Evolutionary conservation across 306 rosid genomes (phyloP), one percentile per base, ranked within the genome.

Genomic region (Rosa lucieae): DNA sequence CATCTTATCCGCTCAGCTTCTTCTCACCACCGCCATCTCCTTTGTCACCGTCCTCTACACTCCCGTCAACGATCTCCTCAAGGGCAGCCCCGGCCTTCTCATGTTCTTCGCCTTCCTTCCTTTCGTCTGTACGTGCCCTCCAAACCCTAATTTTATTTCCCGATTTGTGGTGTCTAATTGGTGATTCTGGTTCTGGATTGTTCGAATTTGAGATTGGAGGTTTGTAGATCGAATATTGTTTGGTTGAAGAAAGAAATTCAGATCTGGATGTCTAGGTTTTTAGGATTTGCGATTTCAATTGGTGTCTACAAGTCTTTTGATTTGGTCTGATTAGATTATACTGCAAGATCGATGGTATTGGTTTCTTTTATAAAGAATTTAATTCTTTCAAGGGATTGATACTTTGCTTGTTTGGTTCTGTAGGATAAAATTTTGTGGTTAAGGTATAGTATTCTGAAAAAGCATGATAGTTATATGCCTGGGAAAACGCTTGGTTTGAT

Each of bases 51-150:
- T 94, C 40, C 87, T 94, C 68, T 90, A 84, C 49, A 0, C 93
- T 58, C 94, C 94, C 5, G 67, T 92, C 84, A 92, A 94, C 82
- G 89, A 90, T 72, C 94, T 94, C 66, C 97, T 94, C 66, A 83
- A 79, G n/a, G 96, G 90, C 11, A 92, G 86, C 78, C 83, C 97
- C 20, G 87, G 87, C 58, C 88, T 92, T 56, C 92, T 94, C 51
- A 82, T 94, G 82, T 76, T 94, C 90, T 82, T 94, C 85, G 55
- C 90, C 83, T 84, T 94, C 83, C 90, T 94, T 44, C 98, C 98
- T 43, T 84, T 94, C 67, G 10, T 92, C 67, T 91, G 99, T 95
- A 83, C 15, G 97, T 79, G 10, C 10, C 77, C 4, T 39, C 37
- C 18, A 2, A 37, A 21, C 29, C 71, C 67, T 55, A 61, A 75